Evolutionary conservation across 140 eudicot genomes (phyloP).

Genomic region (Cichorium intybus): DNA sequence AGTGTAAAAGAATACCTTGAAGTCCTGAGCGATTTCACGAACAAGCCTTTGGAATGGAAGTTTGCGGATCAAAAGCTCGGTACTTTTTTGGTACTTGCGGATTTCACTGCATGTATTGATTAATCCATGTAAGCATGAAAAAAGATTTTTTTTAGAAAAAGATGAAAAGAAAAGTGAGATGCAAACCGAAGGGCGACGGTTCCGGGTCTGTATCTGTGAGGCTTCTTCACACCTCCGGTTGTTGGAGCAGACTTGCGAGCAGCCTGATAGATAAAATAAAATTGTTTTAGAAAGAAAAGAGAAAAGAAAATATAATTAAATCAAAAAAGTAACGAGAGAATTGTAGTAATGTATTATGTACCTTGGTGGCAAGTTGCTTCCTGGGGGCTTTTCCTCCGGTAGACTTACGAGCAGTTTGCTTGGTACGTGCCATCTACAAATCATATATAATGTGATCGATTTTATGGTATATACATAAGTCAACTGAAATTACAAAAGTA

Average conservation of each 20-base stretch:
- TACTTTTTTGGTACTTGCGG: conserved; percentile 23
- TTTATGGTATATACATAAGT: too few relatives aligned
- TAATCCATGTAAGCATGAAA: not conserved
- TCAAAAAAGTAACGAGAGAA: not conserved
- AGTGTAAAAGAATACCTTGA: too few relatives aligned
- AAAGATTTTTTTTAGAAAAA: not conserved
- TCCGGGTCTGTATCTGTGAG: conserved; percentile 37
- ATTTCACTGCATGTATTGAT: conserved; percentile 25
- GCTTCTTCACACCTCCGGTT: conserved; percentile 34
- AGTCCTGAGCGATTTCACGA: conserved; percentile 17
- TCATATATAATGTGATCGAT: too few relatives aligned
- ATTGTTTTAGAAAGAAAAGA: not conserved
- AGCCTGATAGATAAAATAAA: not conserved
- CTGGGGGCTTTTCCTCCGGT: conserved; percentile 30
- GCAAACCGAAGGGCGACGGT: conserved; percentile 34
- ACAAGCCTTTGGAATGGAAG: not conserved
- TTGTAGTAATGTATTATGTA: too few relatives aligned
- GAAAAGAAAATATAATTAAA: not conserved
- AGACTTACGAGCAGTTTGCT: conserved; percentile 32
- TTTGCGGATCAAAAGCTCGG: conserved; percentile 29
- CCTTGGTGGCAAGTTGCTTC: conserved; percentile 33
- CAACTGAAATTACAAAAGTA: too few relatives aligned
- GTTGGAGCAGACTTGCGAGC: conserved; percentile 37
- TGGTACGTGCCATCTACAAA: conserved; percentile 26
- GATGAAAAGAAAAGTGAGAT: not conserved